Evolutionary conservation across 148 eudicot species (phyloP).

Genomic region (Heliamphora exappendiculata): DNA sequence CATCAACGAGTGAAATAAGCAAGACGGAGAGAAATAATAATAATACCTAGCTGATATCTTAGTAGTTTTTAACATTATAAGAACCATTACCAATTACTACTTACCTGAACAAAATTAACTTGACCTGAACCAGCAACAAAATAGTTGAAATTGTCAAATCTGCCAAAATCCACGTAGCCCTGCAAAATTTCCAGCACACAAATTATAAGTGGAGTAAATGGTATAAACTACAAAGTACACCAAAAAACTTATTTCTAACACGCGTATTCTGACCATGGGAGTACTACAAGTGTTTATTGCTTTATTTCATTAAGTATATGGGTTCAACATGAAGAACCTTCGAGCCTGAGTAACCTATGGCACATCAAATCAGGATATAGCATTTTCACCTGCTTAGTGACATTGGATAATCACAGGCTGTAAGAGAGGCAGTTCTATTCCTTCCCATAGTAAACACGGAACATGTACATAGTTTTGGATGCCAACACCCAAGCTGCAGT

Average conservation of each 20-base stretch:
- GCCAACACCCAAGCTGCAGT: background rate
- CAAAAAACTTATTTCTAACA: constrained; percentile 1
- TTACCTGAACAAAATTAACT: constrained; percentile 68
- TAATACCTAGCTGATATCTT: background rate
- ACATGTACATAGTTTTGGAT: background rate
- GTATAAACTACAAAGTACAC: background rate
- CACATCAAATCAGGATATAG: background rate
- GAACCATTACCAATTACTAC: constrained; percentile 10
- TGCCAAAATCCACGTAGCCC: constrained; percentile 91
- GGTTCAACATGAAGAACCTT: background rate
- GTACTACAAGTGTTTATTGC: background rate
- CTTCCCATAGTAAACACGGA: background rate
- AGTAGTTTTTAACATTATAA: background rate
- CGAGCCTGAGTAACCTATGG: background rate
- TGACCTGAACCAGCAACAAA: constrained; percentile 70
- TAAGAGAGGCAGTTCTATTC: background rate
- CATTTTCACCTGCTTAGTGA: background rate
- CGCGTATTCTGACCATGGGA: background rate
- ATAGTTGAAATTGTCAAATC: constrained; percentile 55
- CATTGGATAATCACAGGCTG: background rate
- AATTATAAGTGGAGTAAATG: background rate
- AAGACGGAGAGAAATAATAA: background rate
- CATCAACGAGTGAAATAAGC: background rate
- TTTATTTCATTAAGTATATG: background rate
- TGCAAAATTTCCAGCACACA: constrained; percentile 19